phyloP scores from a whole-genome alignment of 2,329 filamentous ascomycete genomes.

The Zymoseptoria brevis region DNA sequence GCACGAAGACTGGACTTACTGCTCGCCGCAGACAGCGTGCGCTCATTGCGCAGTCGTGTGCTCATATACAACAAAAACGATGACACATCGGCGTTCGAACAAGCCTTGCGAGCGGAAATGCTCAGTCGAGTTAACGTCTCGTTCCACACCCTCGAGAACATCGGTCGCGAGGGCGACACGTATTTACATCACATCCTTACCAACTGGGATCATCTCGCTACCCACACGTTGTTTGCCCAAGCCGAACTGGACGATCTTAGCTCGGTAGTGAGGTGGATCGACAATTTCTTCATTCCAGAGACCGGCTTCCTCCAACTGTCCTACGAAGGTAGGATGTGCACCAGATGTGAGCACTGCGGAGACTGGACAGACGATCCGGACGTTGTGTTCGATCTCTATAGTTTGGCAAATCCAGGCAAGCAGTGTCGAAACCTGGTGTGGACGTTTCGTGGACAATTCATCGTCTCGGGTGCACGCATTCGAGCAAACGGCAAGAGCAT shows the following conservation, averaged over 20 bases:
- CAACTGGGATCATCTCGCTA: constrained; percentile 37
- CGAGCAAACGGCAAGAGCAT: constrained; percentile 29
- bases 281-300: constrained; percentile 33
- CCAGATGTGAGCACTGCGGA: constrained; percentile 31
- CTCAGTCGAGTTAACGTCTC: background rate
- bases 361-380: constrained; percentile 37
- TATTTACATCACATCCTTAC: constrained; percentile 41
- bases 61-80: background rate
- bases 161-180: constrained; percentile 40
- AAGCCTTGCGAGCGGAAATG: background rate
- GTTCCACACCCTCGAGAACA: constrained; percentile 24
- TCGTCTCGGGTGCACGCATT: constrained; percentile 39
- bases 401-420: constrained; percentile 16
- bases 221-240: constrained; percentile 43
- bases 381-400: constrained; percentile 34
- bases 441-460: constrained; percentile 44
- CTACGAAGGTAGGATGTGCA: constrained; percentile 32
- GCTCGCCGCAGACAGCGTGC: background rate
- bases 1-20: background rate
- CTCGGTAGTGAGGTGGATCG: constrained; percentile 31
- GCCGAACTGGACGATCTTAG: constrained; percentile 35
- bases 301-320: constrained; percentile 43
- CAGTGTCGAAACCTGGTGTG: constrained; percentile 25
- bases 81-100: background rate
- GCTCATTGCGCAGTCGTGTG: background rate